Conservation (phyloP, 192 early-diverging fungal genomes). For the Obelidium mucronatum region DNA sequence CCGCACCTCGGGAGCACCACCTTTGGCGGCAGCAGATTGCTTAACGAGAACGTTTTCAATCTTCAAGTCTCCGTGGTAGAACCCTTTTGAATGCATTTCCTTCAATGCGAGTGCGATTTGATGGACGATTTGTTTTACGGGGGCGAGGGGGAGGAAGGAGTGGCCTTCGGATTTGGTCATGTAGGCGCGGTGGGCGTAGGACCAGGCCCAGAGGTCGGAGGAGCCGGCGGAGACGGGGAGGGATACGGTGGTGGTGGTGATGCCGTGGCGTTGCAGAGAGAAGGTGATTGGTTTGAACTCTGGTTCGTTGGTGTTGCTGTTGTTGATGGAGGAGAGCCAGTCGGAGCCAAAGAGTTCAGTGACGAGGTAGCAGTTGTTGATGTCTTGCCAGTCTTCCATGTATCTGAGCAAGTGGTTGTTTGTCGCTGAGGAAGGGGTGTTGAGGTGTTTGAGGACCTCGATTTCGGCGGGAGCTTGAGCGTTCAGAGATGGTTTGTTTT, state of each 20-base stretch:
- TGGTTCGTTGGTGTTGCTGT: not conserved
- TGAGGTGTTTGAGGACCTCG: not conserved
- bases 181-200: conserved; percentile 11
- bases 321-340: not conserved
- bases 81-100: conserved; percentile 51
- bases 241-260: not conserved
- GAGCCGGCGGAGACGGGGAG: conserved; percentile 7
- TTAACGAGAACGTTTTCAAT: conserved; percentile 64
- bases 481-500: not conserved
- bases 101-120: conserved; percentile 50
- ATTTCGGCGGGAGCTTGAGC: not conserved
- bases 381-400: conserved; percentile 28
- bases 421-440: not conserved
- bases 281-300: not conserved
- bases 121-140: conserved; percentile 42
- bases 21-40: not conserved
- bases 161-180: not conserved
- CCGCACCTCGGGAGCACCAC: not conserved
- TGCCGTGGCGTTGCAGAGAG: not conserved
- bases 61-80: conserved; percentile 68
- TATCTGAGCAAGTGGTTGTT: not conserved
- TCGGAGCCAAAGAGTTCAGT: conserved; percentile 27
- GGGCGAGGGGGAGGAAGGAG: conserved; percentile 17
- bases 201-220: conserved; percentile 19
- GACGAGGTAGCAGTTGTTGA: conserved; percentile 16